Evolutionary conservation across 139 green algal genomes (phyloP).

Genomic region (Haematococcus sp.): DNA sequence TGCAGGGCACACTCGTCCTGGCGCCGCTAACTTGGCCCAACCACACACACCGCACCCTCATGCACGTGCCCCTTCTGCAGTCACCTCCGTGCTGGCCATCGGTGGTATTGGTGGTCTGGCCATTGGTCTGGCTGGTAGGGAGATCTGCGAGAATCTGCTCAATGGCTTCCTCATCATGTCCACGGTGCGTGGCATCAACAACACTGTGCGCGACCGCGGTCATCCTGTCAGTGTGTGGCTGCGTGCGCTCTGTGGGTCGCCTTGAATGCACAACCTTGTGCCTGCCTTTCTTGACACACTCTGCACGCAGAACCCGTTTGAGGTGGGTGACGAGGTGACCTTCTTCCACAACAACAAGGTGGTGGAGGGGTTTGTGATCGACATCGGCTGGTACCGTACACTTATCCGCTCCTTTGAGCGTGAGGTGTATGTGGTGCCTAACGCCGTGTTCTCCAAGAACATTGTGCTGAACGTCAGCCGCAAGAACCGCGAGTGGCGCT

Average conservation of each 20-base stretch:
- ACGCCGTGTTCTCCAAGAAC: constrained; percentile 81
- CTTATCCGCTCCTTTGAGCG: constrained; percentile 73
- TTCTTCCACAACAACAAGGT: constrained; percentile 61
- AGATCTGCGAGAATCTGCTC: constrained; percentile 94
- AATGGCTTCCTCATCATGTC: constrained; percentile 90
- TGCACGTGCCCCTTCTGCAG: no score
- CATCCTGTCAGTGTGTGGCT: not conserved
- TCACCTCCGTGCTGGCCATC: constrained; percentile 81
- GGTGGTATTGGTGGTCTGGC: constrained; percentile 91
- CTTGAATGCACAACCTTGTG: not conserved
- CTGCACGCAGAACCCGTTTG: constrained; percentile 39
- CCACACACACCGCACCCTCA: no score
- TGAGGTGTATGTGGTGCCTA: constrained; percentile 59
- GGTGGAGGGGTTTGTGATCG: constrained; percentile 87
- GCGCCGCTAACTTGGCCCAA: no score
- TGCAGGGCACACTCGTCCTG: no score
- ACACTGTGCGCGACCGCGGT: no score
- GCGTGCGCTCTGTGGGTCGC: not conserved
- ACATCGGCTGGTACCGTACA: constrained; percentile 87
- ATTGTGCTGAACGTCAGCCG: constrained; percentile 90
- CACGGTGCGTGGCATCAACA: constrained; percentile 38
- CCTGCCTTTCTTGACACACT: no score
- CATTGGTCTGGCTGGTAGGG: constrained; percentile 84
- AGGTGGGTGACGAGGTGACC: constrained; percentile 77
- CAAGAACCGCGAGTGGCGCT: constrained; percentile 84